Conservation (phyloP, 345 rosid genomes). For the Salix brachista region DNA sequence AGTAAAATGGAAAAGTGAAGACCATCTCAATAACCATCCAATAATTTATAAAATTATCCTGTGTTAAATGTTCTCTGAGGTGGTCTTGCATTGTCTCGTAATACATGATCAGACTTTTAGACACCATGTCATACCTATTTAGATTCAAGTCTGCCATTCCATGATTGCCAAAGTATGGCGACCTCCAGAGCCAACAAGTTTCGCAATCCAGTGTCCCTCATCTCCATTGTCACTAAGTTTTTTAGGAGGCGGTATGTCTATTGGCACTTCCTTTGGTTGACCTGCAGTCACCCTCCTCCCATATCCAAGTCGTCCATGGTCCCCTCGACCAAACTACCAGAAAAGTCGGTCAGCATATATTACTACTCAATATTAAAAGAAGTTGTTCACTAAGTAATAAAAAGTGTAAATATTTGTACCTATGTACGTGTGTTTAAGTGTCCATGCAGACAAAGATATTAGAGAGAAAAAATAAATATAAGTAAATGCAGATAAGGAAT, state of each 20-base stretch:
- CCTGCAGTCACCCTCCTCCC: slow-evolving; percentile 91
- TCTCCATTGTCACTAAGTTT: slow-evolving; percentile 26
- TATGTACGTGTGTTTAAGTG: neutral
- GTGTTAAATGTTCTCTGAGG: neutral
- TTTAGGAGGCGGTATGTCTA: slow-evolving; percentile 50
- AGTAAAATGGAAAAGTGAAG: neutral
- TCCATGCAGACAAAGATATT: neutral
- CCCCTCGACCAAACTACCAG: slow-evolving; percentile 91
- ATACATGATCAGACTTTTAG: neutral
- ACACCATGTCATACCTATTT: slow-evolving; percentile 3
- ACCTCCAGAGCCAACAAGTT: slow-evolving; percentile 85
- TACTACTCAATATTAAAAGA: neutral
- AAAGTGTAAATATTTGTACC: neutral
- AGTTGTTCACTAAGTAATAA: neutral
- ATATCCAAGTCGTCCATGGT: slow-evolving; percentile 90
- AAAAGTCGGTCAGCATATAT: slow-evolving; percentile 11
- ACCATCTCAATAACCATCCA: neutral
- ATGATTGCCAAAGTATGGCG: slow-evolving; percentile 84
- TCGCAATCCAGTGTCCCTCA: slow-evolving; percentile 68
- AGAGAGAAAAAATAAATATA: neutral
- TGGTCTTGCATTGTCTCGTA: neutral
- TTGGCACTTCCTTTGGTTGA: slow-evolving; percentile 85
- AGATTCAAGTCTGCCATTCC: slow-evolving; percentile 55
- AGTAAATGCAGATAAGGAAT: neutral
- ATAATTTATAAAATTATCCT: neutral